phyloP scores from a whole-genome alignment of 2,329 filamentous ascomycete genomes.

The Penicillium sp. region DNA sequence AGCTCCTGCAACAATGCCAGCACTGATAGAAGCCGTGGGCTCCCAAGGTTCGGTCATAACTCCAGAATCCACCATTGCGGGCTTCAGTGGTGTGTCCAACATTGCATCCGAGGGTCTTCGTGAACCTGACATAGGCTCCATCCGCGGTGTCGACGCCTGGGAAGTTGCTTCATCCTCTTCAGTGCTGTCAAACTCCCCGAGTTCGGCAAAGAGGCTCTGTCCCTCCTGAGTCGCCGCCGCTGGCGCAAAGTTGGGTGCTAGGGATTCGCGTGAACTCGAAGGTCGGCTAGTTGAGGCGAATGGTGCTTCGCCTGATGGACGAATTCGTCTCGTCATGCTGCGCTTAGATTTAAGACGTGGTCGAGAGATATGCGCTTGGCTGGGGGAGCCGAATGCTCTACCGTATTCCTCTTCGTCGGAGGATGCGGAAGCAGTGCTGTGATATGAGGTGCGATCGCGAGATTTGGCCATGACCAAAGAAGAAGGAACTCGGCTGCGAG shows the following conservation, averaged over 20 bases:
- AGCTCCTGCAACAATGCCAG: conserved; percentile 7
- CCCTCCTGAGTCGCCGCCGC: conserved; percentile 52
- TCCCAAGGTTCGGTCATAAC: conserved; percentile 64
- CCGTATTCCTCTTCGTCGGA: conserved; percentile 67
- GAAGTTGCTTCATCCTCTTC: conserved; percentile 64
- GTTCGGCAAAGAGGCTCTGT: conserved; percentile 87
- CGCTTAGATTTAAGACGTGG: conserved; percentile 72
- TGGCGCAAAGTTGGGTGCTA: conserved; percentile 52
- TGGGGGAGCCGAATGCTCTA: conserved; percentile 64
- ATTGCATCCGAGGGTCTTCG: conserved; percentile 34
- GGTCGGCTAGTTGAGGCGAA: conserved; percentile 41
- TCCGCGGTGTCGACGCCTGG: conserved; percentile 42
- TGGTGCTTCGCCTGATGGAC: conserved; percentile 46
- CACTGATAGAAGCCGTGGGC: conserved; percentile 29
- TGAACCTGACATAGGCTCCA: conserved; percentile 29
- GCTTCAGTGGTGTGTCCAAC: conserved; percentile 23
- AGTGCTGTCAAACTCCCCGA: conserved; percentile 71
- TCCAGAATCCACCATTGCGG: conserved; percentile 58
- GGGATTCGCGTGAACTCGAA: conserved; percentile 51
- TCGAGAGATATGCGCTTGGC: conserved; percentile 63
- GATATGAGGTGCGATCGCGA: conserved; percentile 66
- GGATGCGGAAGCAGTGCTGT: conserved; percentile 87
- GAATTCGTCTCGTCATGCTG: conserved; percentile 60
- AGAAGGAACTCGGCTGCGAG: conserved; percentile 40
- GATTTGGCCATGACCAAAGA: conserved; percentile 46